Evolutionary conservation across 78 protist genomes (phyloP).

Genomic region (Dictyostelium brefeldianum): DNA sequence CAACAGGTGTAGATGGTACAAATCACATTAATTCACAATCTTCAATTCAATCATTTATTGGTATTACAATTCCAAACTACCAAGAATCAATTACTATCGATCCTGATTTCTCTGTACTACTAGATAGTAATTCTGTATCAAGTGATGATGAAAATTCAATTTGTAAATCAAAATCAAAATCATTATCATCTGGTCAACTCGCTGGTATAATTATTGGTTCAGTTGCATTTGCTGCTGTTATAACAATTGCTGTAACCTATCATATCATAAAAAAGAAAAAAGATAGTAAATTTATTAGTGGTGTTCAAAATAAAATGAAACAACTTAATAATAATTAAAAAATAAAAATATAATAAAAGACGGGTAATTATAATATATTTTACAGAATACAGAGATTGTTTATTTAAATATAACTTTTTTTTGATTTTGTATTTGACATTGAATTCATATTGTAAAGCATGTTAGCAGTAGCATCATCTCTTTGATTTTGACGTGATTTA

Average conservation of each 20-base stretch:
- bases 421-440: constrained; percentile 40
- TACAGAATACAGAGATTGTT: not conserved
- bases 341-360: no score
- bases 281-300: no score
- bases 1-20: no score
- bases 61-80: not conserved
- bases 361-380: no score
- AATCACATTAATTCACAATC: no score
- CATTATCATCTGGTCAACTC: not conserved
- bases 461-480: constrained; percentile 63
- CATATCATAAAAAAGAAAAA: not conserved
- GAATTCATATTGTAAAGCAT: constrained; percentile 57
- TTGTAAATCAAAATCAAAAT: not conserved
- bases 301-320: not conserved
- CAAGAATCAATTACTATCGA: not conserved
- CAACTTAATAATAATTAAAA: no score
- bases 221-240: not conserved
- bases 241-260: not conserved
- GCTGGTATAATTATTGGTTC: constrained; percentile 4
- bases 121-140: not conserved
- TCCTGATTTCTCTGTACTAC: not conserved
- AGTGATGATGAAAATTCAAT: not conserved
- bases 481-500: not conserved
- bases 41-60: not conserved
- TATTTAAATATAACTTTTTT: constrained; percentile 14